A percentile compares a stretch with the other conserved stretches of the same genome.
Conservation (phyloP, 345 rosid species). For the Clarkia xantiana region DNA sequence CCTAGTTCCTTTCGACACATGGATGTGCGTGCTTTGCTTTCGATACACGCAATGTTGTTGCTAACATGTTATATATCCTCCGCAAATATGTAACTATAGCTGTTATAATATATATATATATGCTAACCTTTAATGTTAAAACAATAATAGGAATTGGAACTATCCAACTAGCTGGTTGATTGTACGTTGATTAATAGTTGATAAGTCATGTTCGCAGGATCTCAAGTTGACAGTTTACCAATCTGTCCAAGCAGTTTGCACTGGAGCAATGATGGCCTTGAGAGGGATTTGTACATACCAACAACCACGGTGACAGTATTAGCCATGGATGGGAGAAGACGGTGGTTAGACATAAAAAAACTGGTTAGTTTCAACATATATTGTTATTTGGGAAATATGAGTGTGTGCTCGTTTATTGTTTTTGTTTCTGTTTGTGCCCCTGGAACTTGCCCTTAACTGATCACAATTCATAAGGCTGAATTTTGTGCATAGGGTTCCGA, state of each 20-base stretch:
- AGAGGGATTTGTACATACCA: slow-evolving; percentile 77
- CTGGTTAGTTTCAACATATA: slow-evolving; percentile 36
- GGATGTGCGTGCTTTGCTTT: too few species aligned
- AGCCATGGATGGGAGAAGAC: slow-evolving; percentile 99
- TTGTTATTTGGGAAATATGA: background rate
- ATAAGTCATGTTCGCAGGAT: slow-evolving; percentile 30
- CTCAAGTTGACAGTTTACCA: slow-evolving; percentile 28
- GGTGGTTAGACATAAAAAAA: slow-evolving; percentile 85
- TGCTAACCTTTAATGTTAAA: too few species aligned
- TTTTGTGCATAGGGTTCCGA: slow-evolving; percentile 53
- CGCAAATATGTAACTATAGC: too few species aligned
- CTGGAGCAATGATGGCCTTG: slow-evolving; percentile 85
- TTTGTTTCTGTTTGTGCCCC: too few species aligned
- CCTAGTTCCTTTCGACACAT: too few species aligned
- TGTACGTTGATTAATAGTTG: background rate
- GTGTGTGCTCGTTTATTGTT: too few species aligned
- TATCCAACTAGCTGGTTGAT: too few species aligned
- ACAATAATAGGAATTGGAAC: too few species aligned
- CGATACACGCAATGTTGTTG: too few species aligned
- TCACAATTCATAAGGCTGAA: background rate
- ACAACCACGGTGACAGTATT: slow-evolving; percentile 73
- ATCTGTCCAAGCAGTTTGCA: slow-evolving; percentile 44
- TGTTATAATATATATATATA: too few species aligned
- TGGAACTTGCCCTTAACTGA: too few species aligned
- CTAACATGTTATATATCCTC: too few species aligned